Evolutionary conservation across 495 filamentous ascomycete genomes (phyloP).

Genomic region (Stereocaulon alpinum): DNA sequence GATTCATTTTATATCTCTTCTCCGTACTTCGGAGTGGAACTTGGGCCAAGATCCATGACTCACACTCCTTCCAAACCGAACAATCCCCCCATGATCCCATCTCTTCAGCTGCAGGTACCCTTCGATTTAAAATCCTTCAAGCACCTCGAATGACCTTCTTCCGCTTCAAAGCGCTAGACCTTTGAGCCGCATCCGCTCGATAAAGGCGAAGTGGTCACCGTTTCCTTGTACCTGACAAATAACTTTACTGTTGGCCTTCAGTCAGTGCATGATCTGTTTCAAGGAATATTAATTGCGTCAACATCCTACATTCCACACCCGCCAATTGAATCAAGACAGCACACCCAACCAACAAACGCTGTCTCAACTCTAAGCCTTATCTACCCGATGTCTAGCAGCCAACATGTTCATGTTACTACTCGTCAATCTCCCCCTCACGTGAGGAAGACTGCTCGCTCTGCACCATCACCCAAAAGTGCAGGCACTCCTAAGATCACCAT

Average conservation of each 20-base stretch:
- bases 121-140: neutral
- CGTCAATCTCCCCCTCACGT: constrained; percentile 20
- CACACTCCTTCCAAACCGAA: neutral
- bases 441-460: constrained; percentile 20
- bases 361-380: neutral
- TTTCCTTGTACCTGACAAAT: constrained; percentile 1
- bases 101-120: neutral
- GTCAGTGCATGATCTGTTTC: neutral
- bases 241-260: neutral
- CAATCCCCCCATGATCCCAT: neutral
- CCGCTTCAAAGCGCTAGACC: neutral
- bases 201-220: neutral
- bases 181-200: constrained; percentile 1
- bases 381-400: constrained; percentile 17
- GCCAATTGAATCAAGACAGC: constrained; percentile 5
- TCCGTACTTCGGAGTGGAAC: neutral
- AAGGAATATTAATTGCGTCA: neutral
- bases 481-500: constrained; percentile 11
- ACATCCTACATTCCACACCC: constrained; percentile 4
- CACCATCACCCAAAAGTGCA: constrained; percentile 12
- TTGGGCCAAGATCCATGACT: neutral
- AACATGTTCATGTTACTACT: constrained; percentile 13
- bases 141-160: neutral
- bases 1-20: neutral
- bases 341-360: neutral